Conservation (phyloP, 2,329 filamentous ascomycete species). For the Colletotrichum sp. region DNA sequence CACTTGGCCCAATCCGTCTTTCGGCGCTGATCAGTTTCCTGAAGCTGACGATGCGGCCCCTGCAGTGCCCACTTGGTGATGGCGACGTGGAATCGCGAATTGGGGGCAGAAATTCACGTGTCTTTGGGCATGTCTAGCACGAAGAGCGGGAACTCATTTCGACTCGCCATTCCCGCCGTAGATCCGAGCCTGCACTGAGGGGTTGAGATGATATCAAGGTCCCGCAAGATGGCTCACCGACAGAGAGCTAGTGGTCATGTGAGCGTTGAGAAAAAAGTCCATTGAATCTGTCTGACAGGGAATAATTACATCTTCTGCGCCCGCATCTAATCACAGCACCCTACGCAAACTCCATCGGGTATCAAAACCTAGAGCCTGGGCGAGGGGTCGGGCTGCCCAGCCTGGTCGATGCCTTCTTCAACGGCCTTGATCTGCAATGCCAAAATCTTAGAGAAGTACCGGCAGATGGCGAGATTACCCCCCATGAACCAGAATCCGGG, state of each 20-base stretch:
- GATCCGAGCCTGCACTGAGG: neutral
- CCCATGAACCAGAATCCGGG: constrained; percentile 42
- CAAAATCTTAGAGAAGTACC: constrained; percentile 38
- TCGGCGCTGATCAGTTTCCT: neutral
- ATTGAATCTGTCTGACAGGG: neutral
- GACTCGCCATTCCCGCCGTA: neutral
- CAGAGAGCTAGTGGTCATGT: neutral
- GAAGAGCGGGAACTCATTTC: neutral
- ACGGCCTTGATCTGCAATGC: constrained; percentile 30
- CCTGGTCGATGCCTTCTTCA: constrained; percentile 16
- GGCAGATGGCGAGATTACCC: constrained; percentile 36
- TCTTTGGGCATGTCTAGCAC: neutral
- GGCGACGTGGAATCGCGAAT: neutral
- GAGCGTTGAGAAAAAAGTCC: neutral
- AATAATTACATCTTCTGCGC: neutral
- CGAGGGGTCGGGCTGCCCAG: neutral
- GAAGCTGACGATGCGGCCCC: neutral
- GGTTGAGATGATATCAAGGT: neutral
- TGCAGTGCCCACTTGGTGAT: neutral
- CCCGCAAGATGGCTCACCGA: neutral
- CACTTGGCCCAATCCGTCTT: neutral
- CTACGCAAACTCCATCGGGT: neutral
- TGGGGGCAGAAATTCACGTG: neutral
- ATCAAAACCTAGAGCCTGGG: neutral
- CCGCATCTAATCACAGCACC: neutral